Base-by-base conservation (phyloP, 768 basidiomycete species). In the Krasilnikovozyma curviuscula region DNA sequence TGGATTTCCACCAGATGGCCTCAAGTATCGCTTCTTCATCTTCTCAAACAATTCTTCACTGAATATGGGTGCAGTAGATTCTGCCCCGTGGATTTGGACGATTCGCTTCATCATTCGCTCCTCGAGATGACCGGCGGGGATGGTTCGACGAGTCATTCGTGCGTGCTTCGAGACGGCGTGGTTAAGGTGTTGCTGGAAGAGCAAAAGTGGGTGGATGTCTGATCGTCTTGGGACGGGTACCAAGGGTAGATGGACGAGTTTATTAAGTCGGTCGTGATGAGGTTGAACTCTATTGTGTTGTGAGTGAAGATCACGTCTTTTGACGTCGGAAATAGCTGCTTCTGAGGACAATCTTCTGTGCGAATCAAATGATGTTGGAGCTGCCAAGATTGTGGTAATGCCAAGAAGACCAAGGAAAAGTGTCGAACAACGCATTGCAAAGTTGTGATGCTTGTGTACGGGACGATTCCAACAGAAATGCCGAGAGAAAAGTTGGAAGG, bases 171-270 rank as follows among this genome's bases (percentile, higher is more conserved):
- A 70, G 46, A 73, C 65, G 44, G 71, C 69, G 42, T 74, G 76
- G 62, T 81, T 83, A 53, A 79, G 71, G 56, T 76, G 70, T 62
- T 78, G 81, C 61, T 82, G 79, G 29, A 77, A 40, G n/a, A 55
- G 41, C 25, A 55, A 32, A 30, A 53, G 44, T 1, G 55, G 45
- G 21, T 52, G 54, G 9, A 55, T 19, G 18, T 44, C 42, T 18
- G 42, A 23, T 30, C 42, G 3, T 1, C 42, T 29, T 13, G 16
- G 18, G 42, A 44, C n/a, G 42, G 42, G 30, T 19, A 4, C 34
- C 19, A 44, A 32, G 16, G 42, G 42, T 10, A 44, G 42, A 31
- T 44, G 42, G n/a, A 44, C 14, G 28, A 19, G 19, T 44, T 30
- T n/a, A n/a, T n/a, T n/a, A n/a, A n/a, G n/a, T n/a, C n/a, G n/a